Base-by-base conservation (phyloP, 2,329 filamentous ascomycete species). In the Tolypocladium tundrense region DNA sequence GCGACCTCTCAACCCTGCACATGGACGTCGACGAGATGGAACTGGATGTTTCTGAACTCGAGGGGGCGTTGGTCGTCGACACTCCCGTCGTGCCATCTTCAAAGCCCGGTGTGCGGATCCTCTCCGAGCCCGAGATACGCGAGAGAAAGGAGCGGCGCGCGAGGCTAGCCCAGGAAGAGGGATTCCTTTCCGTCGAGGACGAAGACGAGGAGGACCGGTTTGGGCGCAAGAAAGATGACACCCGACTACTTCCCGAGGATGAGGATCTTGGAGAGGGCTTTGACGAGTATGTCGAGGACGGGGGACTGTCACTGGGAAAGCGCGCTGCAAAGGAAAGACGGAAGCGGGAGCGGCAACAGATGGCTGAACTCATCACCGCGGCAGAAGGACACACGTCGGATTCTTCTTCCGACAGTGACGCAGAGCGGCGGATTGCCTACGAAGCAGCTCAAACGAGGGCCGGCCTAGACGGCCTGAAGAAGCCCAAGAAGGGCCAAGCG, bases 221-320 rank as follows among this genome's bases (percentile, higher is more conserved):
- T 24, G 60, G 62, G 3, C 73, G 63, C 21, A 83, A 84, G 65
- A 84, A 88, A 62, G 81, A 84, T 40, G 82, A 91, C 60, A 88
- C 88, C 7, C 82, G 93, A 1, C 80, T 97, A 2, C 82, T 91
- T 7, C 83, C 81, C 48, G 91, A 97, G 40, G 93, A 97, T 65
- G 93, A 97, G 69, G 91, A 97, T 67, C 81, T 97, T 0, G 90
- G 89, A 42, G 94, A 97, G 73, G 92, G 91, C 0, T 97, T 96
- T 65, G 93, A 97, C 60, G 88, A 93, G 57, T 96, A 90, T 65
- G 90, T 94, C 10, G 89, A 94, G 45, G 90, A 96, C 68, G 91
- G 89, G 10, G 84, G 84, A 9, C 83, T 97, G 11, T 83, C 89
- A 1, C 78, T 97, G 0, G 90, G 91, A 40, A 85, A 81, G 61